These are phyloP conservation scores for Annulohypoxylon nitens DNA, from an alignment of 495 filamentous ascomycete species.

Conservation along the genomic window DNA sequence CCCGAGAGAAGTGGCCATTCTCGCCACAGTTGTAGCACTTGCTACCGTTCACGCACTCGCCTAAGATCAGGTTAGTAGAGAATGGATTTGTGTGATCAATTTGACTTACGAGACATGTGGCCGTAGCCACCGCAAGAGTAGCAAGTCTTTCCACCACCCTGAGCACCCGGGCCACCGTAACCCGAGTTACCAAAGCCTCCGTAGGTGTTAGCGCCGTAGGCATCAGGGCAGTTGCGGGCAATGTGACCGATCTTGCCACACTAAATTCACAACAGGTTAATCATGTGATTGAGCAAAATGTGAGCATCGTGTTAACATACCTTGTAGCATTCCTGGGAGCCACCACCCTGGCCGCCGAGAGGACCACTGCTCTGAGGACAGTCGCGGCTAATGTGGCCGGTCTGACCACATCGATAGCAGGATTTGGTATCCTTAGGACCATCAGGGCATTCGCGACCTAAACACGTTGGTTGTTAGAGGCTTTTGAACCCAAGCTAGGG, in stretches of 20 bases:
- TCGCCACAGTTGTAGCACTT: constrained; percentile 99
- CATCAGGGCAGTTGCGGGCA: constrained; percentile 91
- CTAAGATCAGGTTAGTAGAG: constrained; percentile 49
- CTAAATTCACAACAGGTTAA: constrained; percentile 50
- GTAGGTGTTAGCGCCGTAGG: constrained; percentile 59
- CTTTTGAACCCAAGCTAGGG: neutral
- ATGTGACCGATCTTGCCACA: constrained; percentile 98
- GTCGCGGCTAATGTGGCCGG: constrained; percentile 94
- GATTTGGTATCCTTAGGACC: constrained; percentile 89
- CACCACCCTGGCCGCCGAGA: constrained; percentile 56
- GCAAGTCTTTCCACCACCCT: constrained; percentile 79
- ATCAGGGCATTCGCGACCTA: constrained; percentile 91
- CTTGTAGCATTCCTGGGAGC: constrained; percentile 89
- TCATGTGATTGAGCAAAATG: neutral
- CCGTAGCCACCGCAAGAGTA: constrained; percentile 97
- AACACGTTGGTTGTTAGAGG: constrained; percentile 27
- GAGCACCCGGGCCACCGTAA: constrained; percentile 64
- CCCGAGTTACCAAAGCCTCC: constrained; percentile 58
- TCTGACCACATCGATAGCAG: constrained; percentile 92
- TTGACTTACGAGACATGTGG: constrained; percentile 84
- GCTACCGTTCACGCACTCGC: constrained; percentile 96
- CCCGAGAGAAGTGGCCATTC: constrained; percentile 92
- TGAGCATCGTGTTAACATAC: constrained; percentile 42
- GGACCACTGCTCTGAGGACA: constrained; percentile 72
- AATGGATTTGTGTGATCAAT: neutral